Percentiles rank a stretch among this genome's conserved stretches.
phyloP scores from a whole-genome alignment of 2,329 filamentous ascomycete species.

The Incumbomyces lentus region DNA sequence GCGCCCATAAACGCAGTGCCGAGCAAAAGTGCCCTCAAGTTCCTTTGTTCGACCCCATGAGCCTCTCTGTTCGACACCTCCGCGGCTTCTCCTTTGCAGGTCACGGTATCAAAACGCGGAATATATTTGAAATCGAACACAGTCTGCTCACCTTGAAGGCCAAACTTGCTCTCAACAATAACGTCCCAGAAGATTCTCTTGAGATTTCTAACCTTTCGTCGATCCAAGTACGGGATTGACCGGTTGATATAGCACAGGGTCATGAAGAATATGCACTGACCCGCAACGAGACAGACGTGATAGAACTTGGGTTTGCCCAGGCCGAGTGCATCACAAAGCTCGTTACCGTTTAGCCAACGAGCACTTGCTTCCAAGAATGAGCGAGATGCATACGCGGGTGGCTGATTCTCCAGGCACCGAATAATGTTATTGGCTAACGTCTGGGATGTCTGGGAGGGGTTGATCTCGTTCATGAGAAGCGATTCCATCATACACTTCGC shows the following conservation, averaged over 20 bases:
- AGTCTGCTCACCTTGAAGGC: slow-evolving; percentile 49
- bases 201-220: slow-evolving; percentile 41
- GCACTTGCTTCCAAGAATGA: slow-evolving; percentile 30
- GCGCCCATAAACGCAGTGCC: slow-evolving; percentile 9
- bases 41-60: slow-evolving; percentile 16
- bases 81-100: slow-evolving; percentile 24
- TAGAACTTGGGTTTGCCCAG: slow-evolving; percentile 24
- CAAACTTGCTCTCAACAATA: slow-evolving; percentile 54
- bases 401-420: slow-evolving; percentile 28
- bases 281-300: slow-evolving; percentile 11
- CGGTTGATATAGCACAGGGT: slow-evolving; percentile 37
- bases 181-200: slow-evolving; percentile 48
- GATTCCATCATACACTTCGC: slow-evolving; percentile 58
- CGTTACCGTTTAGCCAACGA: slow-evolving; percentile 30
- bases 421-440: slow-evolving; percentile 32
- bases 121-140: slow-evolving; percentile 63
- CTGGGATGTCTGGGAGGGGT: slow-evolving; percentile 26
- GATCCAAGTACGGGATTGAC: slow-evolving; percentile 37
- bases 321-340: slow-evolving; percentile 28
- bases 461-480: slow-evolving; percentile 39
- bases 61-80: slow-evolving; percentile 27
- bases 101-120: slow-evolving; percentile 44
- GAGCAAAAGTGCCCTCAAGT: slow-evolving; percentile 17
- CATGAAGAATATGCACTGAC: slow-evolving; percentile 53
- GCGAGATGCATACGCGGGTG: slow-evolving; percentile 28